These are phyloP conservation scores for Drechslera avenae DNA, from an alignment of 2,329 filamentous ascomycete species.

Conservation along the genomic window DNA sequence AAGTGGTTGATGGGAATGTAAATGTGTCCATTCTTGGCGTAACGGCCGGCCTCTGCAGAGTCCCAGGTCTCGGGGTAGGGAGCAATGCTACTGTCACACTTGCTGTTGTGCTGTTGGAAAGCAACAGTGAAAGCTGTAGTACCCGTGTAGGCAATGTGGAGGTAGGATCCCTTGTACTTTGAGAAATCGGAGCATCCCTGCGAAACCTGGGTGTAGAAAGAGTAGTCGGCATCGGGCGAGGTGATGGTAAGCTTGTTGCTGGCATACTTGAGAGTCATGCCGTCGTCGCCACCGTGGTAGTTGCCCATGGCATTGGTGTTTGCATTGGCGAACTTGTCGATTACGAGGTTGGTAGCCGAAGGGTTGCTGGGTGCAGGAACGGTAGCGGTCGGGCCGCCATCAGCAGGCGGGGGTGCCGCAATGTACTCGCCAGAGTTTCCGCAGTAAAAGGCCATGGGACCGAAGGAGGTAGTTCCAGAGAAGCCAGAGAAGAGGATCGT, in stretches of 20 bases:
- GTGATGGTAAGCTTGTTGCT: conserved; percentile 60
- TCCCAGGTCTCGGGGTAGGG: conserved; percentile 72
- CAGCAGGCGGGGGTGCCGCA: conserved; percentile 50
- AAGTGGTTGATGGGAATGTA: conserved; percentile 73
- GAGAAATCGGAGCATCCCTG: conserved; percentile 62
- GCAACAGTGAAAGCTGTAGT: conserved; percentile 67
- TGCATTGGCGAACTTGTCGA: conserved; percentile 64
- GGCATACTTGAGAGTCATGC: conserved; percentile 59
- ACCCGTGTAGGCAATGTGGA: conserved; percentile 69
- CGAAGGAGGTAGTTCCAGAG: conserved; percentile 56
- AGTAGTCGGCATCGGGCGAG: conserved; percentile 65
- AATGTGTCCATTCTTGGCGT: conserved; percentile 61
- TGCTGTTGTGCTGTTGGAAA: conserved; percentile 68
- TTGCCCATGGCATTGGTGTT: conserved; percentile 64
- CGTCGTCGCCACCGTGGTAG: conserved; percentile 70
- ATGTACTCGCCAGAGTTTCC: conserved; percentile 59
- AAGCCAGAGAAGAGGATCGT: conserved; percentile 59
- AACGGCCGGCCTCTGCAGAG: conserved; percentile 67
- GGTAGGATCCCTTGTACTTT: conserved; percentile 61
- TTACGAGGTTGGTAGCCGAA: conserved; percentile 56
- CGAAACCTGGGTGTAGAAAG: conserved; percentile 65
- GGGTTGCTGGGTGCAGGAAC: conserved; percentile 58
- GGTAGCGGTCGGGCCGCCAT: conserved; percentile 53
- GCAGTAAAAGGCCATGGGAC: conserved; percentile 65
- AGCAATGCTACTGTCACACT: conserved; percentile 60